phyloP scores from a whole-genome alignment of 768 basidiomycete genomes.

The Leccinum barrowsii region DNA sequence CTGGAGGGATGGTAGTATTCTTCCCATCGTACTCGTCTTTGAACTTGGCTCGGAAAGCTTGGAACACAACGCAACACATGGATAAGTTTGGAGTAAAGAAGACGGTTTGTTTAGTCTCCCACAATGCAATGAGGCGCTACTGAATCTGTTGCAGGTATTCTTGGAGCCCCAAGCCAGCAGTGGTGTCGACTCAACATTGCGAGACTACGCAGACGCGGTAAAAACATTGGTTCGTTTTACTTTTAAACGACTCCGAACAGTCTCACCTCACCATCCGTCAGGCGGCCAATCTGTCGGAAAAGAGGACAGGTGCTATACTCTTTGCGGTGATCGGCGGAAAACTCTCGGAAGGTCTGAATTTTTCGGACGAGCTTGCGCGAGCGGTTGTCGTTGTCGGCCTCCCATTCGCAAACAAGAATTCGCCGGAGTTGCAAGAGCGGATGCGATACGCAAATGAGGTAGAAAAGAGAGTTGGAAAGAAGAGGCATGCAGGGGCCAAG shows the following conservation, averaged over 20 bases:
- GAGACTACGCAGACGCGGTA: slow-evolving; percentile 63
- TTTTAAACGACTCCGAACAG: not conserved
- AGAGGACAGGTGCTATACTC: slow-evolving; percentile 66
- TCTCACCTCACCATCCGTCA: slow-evolving; percentile 10
- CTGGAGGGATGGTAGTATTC: slow-evolving; percentile 90
- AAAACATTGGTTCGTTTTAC: slow-evolving; percentile 18
- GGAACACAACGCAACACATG: slow-evolving; percentile 62
- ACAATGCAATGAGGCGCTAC: not conserved
- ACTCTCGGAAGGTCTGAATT: slow-evolving; percentile 88
- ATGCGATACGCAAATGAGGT: slow-evolving; percentile 80
- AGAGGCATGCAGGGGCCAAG: slow-evolving; percentile 38
- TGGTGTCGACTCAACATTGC: slow-evolving; percentile 71
- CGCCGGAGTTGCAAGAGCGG: slow-evolving; percentile 85
- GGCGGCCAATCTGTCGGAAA: slow-evolving; percentile 22
- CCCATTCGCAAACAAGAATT: slow-evolving; percentile 90
- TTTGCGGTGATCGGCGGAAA: slow-evolving; percentile 97
- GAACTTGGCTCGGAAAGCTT: slow-evolving; percentile 58
- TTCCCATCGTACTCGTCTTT: slow-evolving; percentile 90
- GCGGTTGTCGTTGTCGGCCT: slow-evolving; percentile 86
- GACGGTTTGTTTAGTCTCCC: slow-evolving; percentile 43
- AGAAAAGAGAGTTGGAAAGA: slow-evolving; percentile 42
- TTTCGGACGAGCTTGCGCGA: slow-evolving; percentile 77
- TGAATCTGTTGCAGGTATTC: slow-evolving; percentile 59
- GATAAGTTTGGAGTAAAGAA: slow-evolving; percentile 68
- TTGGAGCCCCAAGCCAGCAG: slow-evolving; percentile 76